phyloP scores from a whole-genome alignment of 257 asterid genomes.

The Solanum piurae region DNA sequence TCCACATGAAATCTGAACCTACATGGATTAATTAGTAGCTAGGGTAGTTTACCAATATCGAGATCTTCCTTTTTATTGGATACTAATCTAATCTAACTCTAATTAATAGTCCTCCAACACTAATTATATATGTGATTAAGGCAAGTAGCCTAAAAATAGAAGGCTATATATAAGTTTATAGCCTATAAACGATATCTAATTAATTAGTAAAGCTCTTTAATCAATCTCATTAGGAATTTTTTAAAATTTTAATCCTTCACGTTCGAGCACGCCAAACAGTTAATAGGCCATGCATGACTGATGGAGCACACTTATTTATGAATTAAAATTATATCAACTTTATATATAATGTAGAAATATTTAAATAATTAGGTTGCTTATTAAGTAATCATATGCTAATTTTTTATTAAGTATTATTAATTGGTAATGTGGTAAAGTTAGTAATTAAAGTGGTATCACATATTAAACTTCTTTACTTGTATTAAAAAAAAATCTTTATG shows the following conservation, averaged over 20 bases:
- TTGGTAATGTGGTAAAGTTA: background rate
- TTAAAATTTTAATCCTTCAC: background rate
- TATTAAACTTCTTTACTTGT: background rate
- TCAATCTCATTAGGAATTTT: background rate
- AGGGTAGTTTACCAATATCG: background rate
- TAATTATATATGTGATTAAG: background rate
- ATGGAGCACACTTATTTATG: background rate
- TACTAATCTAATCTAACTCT: background rate
- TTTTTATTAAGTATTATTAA: background rate
- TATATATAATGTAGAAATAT: background rate
- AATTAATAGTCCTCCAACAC: background rate
- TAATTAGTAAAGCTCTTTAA: background rate
- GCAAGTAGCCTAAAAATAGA: background rate
- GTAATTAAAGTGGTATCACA: background rate
- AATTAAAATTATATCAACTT: background rate
- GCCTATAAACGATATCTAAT: background rate
- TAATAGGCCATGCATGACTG: background rate
- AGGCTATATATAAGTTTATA: background rate
- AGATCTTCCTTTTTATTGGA: background rate
- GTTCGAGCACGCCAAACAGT: background rate
- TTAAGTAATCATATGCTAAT: background rate
- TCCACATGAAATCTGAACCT: background rate
- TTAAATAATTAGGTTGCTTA: background rate
- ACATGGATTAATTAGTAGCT: background rate
- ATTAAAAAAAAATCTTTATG: too few species aligned